Conservation (phyloP, 805 yeast species). For the Brettanomyces bruxellensis region DNA sequence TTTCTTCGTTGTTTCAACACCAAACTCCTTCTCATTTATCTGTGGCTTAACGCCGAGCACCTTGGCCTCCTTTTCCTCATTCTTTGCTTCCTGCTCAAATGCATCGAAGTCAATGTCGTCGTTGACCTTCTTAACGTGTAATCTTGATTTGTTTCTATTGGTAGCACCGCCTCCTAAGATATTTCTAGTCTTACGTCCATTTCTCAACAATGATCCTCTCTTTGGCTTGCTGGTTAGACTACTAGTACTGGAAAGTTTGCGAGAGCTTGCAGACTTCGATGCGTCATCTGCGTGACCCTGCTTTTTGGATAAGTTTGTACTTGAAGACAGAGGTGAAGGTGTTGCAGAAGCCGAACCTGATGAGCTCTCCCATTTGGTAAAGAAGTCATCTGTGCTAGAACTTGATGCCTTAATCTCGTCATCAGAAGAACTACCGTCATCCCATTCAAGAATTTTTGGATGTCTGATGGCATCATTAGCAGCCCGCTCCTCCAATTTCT, state of each 20-base stretch:
- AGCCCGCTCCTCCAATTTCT: constrained; percentile 65
- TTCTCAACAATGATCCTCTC: neutral
- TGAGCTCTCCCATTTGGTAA: constrained; percentile 80
- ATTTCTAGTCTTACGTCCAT: constrained; percentile 13
- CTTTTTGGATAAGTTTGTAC: neutral
- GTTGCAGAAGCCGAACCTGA: constrained; percentile 33
- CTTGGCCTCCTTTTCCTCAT: constrained; percentile 66
- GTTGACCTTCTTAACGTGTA: constrained; percentile 49
- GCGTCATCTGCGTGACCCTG: constrained; percentile 7
- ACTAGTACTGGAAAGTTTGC: constrained; percentile 17
- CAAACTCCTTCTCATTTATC: constrained; percentile 5
- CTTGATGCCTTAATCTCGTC: constrained; percentile 44
- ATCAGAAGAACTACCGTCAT: constrained; percentile 29
- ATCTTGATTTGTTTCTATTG: constrained; percentile 47
- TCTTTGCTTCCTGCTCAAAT: constrained; percentile 68
- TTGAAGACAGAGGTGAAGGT: constrained; percentile 38
- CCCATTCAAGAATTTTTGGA: constrained; percentile 69
- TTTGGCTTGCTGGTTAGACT: constrained; percentile 11
- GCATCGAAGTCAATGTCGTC: constrained; percentile 48
- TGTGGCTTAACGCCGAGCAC: constrained; percentile 41
- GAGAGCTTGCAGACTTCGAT: constrained; percentile 22
- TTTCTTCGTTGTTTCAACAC: neutral
- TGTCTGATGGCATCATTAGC: constrained; percentile 54
- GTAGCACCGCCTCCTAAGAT: constrained; percentile 37
- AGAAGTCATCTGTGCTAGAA: constrained; percentile 71